Percentiles rank a stretch among this genome's conserved stretches.
These are phyloP conservation scores for Globisporangium alternatum DNA, from an alignment of 352 stramenopile genomes.

Conservation along the genomic window DNA sequence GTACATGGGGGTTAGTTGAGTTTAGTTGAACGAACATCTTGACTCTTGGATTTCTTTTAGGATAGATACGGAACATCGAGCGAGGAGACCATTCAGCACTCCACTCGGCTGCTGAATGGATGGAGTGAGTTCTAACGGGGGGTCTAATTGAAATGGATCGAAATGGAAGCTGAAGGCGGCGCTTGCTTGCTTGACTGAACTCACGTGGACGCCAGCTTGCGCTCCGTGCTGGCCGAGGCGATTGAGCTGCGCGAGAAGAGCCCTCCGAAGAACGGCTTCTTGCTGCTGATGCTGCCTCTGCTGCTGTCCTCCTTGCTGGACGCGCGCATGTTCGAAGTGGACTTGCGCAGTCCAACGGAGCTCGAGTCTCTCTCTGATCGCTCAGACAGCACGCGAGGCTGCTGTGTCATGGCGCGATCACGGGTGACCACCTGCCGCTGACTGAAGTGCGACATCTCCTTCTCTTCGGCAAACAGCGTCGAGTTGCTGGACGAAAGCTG, in stretches of 20 bases:
- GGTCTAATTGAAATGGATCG: constrained; percentile 1
- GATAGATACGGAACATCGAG: constrained; percentile 11
- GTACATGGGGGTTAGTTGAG: not conserved
- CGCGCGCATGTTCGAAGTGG: constrained; percentile 21
- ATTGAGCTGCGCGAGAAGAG: constrained; percentile 30
- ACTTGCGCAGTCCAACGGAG: constrained; percentile 10
- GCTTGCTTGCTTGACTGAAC: not conserved
- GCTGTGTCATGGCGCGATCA: constrained; percentile 15
- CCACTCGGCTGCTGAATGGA: not conserved
- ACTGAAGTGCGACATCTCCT: not conserved
- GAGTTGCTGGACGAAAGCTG: constrained; percentile 17
- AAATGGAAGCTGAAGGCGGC: not conserved
- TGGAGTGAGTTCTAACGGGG: not conserved
- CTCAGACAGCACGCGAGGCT: constrained; percentile 7
- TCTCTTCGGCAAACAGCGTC: constrained; percentile 11
- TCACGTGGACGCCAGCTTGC: not conserved
- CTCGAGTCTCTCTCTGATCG: constrained; percentile 3
- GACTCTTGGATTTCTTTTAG: constrained; percentile 1
- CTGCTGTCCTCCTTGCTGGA: constrained; percentile 14
- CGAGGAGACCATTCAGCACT: not conserved
- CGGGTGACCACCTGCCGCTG: not conserved
- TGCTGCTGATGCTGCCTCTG: constrained; percentile 7
- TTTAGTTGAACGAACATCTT: not conserved
- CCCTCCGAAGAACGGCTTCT: constrained; percentile 42
- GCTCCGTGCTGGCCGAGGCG: not conserved